Conservation (phyloP, 257 asterid species). For the Gentiana macrophylla region DNA sequence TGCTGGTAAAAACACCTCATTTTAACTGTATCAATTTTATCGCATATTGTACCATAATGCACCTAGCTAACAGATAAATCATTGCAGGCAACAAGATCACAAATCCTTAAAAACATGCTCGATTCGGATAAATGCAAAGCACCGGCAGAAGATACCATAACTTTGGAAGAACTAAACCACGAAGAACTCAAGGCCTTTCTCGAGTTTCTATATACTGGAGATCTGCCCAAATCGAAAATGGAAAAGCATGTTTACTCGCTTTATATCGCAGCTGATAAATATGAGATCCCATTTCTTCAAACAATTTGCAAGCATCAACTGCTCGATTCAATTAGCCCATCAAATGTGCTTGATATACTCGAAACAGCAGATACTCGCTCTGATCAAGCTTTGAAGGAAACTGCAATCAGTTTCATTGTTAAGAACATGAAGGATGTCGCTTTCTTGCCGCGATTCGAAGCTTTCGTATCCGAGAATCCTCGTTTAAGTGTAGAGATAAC, state of each 20-base stretch:
- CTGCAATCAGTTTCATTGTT: constrained; percentile 59
- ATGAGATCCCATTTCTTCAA: constrained; percentile 64
- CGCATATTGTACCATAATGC: too few relatives aligned
- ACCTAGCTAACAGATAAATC: too few relatives aligned
- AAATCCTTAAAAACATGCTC: constrained; percentile 50
- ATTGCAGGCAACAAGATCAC: constrained; percentile 65
- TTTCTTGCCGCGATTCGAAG: constrained; percentile 62
- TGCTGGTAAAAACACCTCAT: constrained; percentile 32
- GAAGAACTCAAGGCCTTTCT: constrained; percentile 53
- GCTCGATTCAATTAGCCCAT: constrained; percentile 53
- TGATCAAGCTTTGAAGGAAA: constrained; percentile 46
- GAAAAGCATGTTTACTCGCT: constrained; percentile 63
- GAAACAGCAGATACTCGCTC: constrained; percentile 82
- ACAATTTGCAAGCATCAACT: constrained; percentile 61
- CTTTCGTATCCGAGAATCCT: constrained; percentile 82
- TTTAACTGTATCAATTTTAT: too few relatives aligned
- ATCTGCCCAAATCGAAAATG: constrained; percentile 42
- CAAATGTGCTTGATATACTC: constrained; percentile 63
- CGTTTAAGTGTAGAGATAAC: constrained; percentile 85
- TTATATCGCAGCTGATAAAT: constrained; percentile 79
- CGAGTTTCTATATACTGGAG: constrained; percentile 72
- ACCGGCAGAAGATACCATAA: constrained; percentile 46
- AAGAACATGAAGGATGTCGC: constrained; percentile 84
- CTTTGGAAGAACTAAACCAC: constrained; percentile 49
- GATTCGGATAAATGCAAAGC: constrained; percentile 85